Evolutionary conservation across 139 green algal genomes (phyloP).

Genomic region (Spirogloea muscicola): DNA sequence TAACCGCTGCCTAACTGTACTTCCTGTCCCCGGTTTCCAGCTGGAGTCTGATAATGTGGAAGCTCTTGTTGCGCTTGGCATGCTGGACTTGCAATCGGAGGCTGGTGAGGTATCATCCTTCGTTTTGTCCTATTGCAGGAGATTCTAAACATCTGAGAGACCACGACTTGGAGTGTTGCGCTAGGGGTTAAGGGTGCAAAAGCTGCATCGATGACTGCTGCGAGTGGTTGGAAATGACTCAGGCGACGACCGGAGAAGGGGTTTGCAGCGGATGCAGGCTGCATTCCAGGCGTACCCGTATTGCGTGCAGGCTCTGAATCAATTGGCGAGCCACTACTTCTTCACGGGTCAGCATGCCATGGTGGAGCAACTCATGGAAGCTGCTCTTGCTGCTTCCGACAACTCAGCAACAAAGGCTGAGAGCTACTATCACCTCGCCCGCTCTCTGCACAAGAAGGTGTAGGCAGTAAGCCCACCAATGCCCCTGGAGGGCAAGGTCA

Average conservation of each 20-base stretch:
- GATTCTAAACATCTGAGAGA: too few species aligned
- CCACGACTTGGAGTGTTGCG: too few species aligned
- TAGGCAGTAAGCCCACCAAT: too few species aligned
- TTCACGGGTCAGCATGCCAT: slow-evolving; percentile 53
- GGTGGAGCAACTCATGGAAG: slow-evolving; percentile 27
- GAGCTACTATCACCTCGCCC: slow-evolving; percentile 53
- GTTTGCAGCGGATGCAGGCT: slow-evolving; percentile 60
- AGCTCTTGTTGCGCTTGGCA: slow-evolving; percentile 70
- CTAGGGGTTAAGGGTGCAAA: too few species aligned
- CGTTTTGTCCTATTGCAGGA: too few species aligned
- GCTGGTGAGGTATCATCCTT: too few species aligned
- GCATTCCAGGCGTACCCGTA: slow-evolving; percentile 70
- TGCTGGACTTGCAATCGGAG: slow-evolving; percentile 58
- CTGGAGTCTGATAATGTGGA: slow-evolving; percentile 66
- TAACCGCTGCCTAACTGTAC: background rate
- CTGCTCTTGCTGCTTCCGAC: slow-evolving; percentile 36
- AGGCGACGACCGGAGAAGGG: too few species aligned
- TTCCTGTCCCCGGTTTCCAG: background rate
- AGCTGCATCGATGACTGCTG: too few species aligned
- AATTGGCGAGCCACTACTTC: slow-evolving; percentile 74
- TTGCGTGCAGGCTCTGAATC: slow-evolving; percentile 56
- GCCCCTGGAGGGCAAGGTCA: too few species aligned
- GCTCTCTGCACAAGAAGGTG: slow-evolving; percentile 54
- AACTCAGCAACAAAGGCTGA: slow-evolving; percentile 50
- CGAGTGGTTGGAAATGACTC: too few species aligned